Evolutionary conservation across 345 rosid species (phyloP), one percentile per base, ranked within the genome.

Genomic region (Populus pruinosa): DNA sequence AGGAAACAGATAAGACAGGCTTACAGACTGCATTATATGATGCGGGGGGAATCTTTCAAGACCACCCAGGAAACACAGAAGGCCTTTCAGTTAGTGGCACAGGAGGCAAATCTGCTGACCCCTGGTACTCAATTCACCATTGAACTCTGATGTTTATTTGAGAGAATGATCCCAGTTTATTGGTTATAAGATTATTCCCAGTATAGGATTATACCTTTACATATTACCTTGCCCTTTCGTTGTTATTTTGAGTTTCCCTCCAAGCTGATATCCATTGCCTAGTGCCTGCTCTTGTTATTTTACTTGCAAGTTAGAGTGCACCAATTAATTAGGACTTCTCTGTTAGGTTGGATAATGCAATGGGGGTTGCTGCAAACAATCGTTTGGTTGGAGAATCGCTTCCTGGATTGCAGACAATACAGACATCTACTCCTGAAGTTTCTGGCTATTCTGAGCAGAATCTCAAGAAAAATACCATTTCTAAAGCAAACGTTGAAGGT

Each of bases 271-370:
- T 0, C 31, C 29, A 61, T 61, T 21, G 50, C 50, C 50, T 14
- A 13, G 50, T 47, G 50, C 50, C 50, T 13, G 18, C 18, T 13
- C 5, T 4, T 47, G 50, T 13, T 47, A 47, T 47, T 47, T 47
- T 47, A 47, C 50, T 47, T 13, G 18, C 16, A 47, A 47, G 50
- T 41, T 39, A 20, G 20, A 14, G 31, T 53, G 71, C 64, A 61
- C 47, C 17, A 9, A 14, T 71, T 75, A 21, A 21, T 70, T 82
- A 27, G 73, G 43, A 66, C 33, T 67, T 74, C 36, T 73, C 68
- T 82, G 61, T 56, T 84, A 87, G 93, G 87, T 79, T 75, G 80
- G 92, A 88, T 71, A 72, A 82, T 67, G 72, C 83, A 63, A 83
- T 67, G 72, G 85, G 75, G 75, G 80, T 31, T 78, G 83, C 78